Conservation (phyloP, 371 early-diverging fungal species). For the Thermomucor indicae-seudaticae region DNA sequence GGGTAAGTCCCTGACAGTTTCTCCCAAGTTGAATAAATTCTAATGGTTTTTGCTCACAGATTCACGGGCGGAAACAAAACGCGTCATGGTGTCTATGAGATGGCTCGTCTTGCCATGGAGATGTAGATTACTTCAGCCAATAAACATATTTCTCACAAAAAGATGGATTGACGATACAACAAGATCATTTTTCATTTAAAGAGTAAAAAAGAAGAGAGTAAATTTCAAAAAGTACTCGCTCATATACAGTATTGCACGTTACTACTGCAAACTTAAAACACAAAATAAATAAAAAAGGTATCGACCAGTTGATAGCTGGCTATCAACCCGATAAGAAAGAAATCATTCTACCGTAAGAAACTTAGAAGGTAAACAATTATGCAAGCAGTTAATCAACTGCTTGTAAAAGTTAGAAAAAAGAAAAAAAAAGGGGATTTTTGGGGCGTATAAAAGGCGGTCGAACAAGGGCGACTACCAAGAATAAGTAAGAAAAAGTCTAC, state of each 20-base stretch:
- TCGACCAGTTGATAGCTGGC: too few species aligned
- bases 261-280: too few species aligned
- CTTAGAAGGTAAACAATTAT: not conserved
- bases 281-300: too few species aligned
- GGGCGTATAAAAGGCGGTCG: too few species aligned
- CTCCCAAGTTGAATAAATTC: not conserved
- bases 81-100: slow-evolving; percentile 42
- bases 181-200: too few species aligned
- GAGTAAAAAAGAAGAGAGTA: slow-evolving; percentile 8
- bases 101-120: slow-evolving; percentile 46
- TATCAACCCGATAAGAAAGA: too few species aligned
- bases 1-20: slow-evolving; percentile 67
- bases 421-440: not conserved
- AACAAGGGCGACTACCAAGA: too few species aligned
- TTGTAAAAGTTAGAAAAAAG: slow-evolving; percentile 3
- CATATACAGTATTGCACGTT: too few species aligned
- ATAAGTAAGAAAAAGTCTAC: too few species aligned
- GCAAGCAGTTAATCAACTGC: not conserved
- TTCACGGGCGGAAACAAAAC: slow-evolving; percentile 75
- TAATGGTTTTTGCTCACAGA: slow-evolving; percentile 2
- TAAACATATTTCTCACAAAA: too few species aligned
- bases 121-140: slow-evolving; percentile 37
- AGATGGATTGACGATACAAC: not conserved
- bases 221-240: not conserved
- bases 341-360: too few species aligned